phyloP scores from a whole-genome alignment of 2,329 filamentous ascomycete genomes.

The Apiospora kogelbergensis region DNA sequence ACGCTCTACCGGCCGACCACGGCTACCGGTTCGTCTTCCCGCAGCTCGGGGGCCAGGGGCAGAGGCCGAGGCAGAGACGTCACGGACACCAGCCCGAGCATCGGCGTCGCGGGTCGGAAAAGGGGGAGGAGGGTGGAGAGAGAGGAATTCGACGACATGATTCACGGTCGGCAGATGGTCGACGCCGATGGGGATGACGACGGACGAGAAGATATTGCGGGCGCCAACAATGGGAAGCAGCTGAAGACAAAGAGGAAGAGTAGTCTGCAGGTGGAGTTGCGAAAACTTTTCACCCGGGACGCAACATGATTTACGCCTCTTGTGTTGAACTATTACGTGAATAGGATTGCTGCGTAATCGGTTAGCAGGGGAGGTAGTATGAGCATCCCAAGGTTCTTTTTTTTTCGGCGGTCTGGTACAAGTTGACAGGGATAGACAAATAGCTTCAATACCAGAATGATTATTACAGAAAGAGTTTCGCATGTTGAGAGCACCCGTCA shows the following conservation, averaged over 20 bases:
- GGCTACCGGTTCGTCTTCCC: neutral
- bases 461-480: neutral
- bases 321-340: neutral
- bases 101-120: slow-evolving; percentile 18
- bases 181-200: neutral
- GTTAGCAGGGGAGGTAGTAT: neutral
- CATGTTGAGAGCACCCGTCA: neutral
- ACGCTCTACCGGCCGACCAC: slow-evolving; percentile 19
- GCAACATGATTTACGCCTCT: neutral
- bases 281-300: neutral
- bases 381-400: neutral
- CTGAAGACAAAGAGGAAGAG: neutral
- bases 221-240: neutral
- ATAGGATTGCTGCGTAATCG: neutral
- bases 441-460: neutral
- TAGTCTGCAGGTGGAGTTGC: neutral
- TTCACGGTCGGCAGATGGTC: neutral
- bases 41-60: neutral
- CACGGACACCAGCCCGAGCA: slow-evolving; percentile 10
- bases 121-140: slow-evolving; percentile 7
- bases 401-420: neutral
- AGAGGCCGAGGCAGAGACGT: neutral
- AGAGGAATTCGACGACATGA: slow-evolving; percentile 6
- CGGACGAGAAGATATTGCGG: neutral
- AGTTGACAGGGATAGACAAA: neutral